Evolutionary conservation across 305 asterid genomes (phyloP).

Genomic region (Solanum hybrid): DNA sequence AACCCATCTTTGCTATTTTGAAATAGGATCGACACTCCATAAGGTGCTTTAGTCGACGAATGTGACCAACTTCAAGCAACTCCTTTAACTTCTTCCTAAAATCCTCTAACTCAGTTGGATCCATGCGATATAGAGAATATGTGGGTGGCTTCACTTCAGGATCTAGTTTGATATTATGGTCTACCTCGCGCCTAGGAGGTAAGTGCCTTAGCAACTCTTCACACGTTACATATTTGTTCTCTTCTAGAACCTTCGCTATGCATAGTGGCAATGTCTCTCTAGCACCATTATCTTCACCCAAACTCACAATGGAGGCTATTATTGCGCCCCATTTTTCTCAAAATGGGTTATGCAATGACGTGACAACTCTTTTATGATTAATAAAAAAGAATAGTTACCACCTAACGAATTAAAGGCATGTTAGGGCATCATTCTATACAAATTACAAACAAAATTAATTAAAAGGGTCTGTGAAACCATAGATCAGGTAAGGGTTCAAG

Average conservation of each 20-base stretch:
- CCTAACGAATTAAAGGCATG: background rate
- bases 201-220: background rate
- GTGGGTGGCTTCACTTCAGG: background rate
- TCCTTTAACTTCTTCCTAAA: background rate
- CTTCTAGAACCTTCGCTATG: background rate
- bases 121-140: no score
- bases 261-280: background rate
- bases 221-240: no score
- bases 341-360: background rate
- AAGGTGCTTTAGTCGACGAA: background rate
- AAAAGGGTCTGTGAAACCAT: background rate
- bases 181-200: background rate
- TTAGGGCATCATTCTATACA: background rate
- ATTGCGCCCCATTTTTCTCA: background rate
- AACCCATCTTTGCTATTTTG: background rate
- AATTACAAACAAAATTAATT: background rate
- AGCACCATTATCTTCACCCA: background rate
- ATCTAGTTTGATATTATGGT: background rate
- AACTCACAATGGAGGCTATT: background rate
- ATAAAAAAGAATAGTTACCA: background rate
- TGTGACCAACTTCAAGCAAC: accelerated
- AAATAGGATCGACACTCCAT: background rate
- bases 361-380: background rate
- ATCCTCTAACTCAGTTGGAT: background rate
- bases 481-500: background rate